A percentile compares a stretch with the other conserved stretches of the same genome.
These are phyloP conservation scores for Marchantia polymorpha DNA, from an alignment of 225 moss, liverwort and hornwort species.

Conservation along the genomic window DNA sequence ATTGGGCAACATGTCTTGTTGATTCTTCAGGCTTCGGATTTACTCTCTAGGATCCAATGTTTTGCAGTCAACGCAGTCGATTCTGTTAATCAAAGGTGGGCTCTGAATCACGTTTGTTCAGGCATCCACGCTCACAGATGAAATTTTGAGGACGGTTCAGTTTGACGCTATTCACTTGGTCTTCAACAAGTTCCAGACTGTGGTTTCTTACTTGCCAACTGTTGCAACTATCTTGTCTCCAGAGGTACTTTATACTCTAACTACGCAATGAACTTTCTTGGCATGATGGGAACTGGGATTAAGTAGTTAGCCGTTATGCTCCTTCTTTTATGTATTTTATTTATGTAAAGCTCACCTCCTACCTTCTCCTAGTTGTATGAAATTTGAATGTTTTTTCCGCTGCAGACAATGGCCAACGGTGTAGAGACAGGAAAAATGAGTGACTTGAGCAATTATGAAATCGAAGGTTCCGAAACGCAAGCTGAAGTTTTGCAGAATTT, in stretches of 20 bases:
- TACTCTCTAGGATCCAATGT: too few species aligned
- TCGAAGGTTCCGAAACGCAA: constrained; percentile 66
- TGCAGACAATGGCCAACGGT: constrained; percentile 36
- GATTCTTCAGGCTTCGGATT: not conserved
- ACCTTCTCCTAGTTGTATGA: not conserved
- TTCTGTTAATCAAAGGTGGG: not conserved
- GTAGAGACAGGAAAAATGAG: constrained; percentile 55
- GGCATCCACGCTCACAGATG: constrained; percentile 80
- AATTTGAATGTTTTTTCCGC: not conserved
- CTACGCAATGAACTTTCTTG: not conserved
- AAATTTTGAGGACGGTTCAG: constrained; percentile 78
- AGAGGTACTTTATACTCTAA: constrained; percentile 31
- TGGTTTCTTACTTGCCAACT: constrained; percentile 76
- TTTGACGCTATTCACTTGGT: constrained; percentile 86
- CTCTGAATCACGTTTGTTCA: not conserved
- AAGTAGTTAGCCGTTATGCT: not conserved
- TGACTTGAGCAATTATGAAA: constrained; percentile 62
- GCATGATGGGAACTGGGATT: not conserved
- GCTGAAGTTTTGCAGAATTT: constrained; percentile 82
- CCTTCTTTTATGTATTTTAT: not conserved
- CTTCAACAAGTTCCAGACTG: constrained; percentile 81
- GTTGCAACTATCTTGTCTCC: constrained; percentile 84
- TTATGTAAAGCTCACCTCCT: not conserved
- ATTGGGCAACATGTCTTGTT: not conserved
- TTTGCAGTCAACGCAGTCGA: not conserved